Base-by-base conservation (phyloP, 2,329 filamentous ascomycete species). In the Fusarium illudens region DNA sequence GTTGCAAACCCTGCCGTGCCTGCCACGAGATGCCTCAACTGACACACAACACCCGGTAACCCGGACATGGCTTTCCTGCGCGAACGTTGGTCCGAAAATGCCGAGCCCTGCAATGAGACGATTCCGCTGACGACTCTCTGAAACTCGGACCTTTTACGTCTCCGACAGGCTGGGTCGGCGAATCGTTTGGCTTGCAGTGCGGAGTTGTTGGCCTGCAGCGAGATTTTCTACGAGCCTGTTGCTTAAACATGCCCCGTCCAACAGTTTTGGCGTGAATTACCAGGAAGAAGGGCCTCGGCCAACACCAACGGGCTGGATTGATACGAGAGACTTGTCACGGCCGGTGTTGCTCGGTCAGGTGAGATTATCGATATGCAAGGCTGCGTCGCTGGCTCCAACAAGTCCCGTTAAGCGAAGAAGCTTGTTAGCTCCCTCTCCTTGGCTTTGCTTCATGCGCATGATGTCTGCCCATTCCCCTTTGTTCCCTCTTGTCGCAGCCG, bases 301-400 rank as follows among this genome's bases (percentile, higher is more conserved):
- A 30, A 53, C 30, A 51, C 29, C 25, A 48, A 25, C 46, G n/a
- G 19, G 32, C 34, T 19, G 27, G 19, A 52, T 39, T 27, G 51
- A 27, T 4, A 25, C 11, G 48, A 36, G 34, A 25, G 12, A 30
- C 44, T 15, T n/a, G 37, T 29, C 29, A 36, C 29, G 60, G 44
- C 33, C 29, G 15, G 32, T 60, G 49, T n/a, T 49, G 13, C 37
- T 37, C 46, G 39, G 71, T 73, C 71, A 74, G 70, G 71, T 73
- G 71, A 74, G 71, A 60, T 53, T 34, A 34, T 27, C 30, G 48
- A 54, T 53, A 68, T 73, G 71, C 71, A 58, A 62, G 68, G 53
- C 63, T 62, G 58, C 34, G 32, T 60, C 52, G 32, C 57, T 53
- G 39, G 54, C 37, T 33, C 56, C 19, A 52, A 54, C 33, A 29